Percentiles rank a stretch among this genome's conserved stretches.
Evolutionary conservation across 1,284 basidiomycete genomes (phyloP).

Genomic region (Blastosporella zonata): DNA sequence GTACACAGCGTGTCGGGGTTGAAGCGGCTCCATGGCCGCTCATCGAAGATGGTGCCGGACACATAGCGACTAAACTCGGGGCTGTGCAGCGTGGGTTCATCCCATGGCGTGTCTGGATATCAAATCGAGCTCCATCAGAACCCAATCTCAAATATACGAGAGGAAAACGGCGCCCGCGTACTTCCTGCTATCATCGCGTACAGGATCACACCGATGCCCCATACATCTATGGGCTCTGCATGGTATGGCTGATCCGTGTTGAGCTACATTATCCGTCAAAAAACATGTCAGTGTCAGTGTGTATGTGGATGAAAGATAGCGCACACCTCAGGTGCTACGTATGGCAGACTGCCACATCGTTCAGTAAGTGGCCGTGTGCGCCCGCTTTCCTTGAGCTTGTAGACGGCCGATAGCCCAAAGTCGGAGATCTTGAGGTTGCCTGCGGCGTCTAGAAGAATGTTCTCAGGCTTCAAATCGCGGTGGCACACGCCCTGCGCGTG

Average conservation of each 20-base stretch:
- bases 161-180: constrained; percentile 43
- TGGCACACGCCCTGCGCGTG: constrained; percentile 18
- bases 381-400: constrained; percentile 84
- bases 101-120: constrained; percentile 90
- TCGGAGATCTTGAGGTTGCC: constrained; percentile 85
- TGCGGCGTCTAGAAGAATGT: constrained; percentile 18
- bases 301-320: background rate
- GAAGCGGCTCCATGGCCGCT: constrained; percentile 83
- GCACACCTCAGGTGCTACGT: constrained; percentile 87
- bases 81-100: constrained; percentile 81
- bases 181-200: constrained; percentile 92
- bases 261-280: constrained; percentile 34
- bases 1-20: constrained; percentile 60
- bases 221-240: constrained; percentile 93
- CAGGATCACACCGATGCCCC: constrained; percentile 96
- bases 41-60: constrained; percentile 71
- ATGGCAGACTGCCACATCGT: constrained; percentile 91
- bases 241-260: constrained; percentile 62
- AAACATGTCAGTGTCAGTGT: background rate
- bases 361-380: constrained; percentile 70
- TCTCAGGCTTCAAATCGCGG: constrained; percentile 18
- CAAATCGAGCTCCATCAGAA: background rate
- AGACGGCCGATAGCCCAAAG: constrained; percentile 93
- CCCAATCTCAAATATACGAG: background rate
- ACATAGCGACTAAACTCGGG: constrained; percentile 80